phyloP scores from a whole-genome alignment of 2,329 filamentous ascomycete species.

The Hymenoscyphus repandus region DNA sequence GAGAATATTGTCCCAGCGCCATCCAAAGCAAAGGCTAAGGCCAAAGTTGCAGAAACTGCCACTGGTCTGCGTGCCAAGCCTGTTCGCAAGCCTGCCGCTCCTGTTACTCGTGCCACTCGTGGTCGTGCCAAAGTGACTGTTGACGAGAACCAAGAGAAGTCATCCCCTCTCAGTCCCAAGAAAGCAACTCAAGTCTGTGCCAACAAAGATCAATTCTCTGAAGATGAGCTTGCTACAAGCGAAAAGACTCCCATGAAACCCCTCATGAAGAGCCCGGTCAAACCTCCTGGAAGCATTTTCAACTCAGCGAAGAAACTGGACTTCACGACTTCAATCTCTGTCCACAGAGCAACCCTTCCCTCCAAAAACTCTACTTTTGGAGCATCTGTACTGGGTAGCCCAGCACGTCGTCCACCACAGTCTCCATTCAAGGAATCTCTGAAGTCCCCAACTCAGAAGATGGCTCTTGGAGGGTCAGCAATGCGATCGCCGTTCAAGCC shows the following conservation, averaged over 20 bases:
- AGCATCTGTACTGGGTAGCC: conserved; percentile 43
- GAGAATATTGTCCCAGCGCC: conserved; percentile 51
- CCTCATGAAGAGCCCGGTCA: conserved; percentile 51
- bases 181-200: conserved; percentile 54
- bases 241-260: conserved; percentile 47
- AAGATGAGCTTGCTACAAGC: conserved; percentile 53
- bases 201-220: conserved; percentile 43
- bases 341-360: conserved; percentile 30
- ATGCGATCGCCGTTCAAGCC: conserved; percentile 29
- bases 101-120: conserved; percentile 27
- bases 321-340: conserved; percentile 28
- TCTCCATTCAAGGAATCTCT: conserved; percentile 51
- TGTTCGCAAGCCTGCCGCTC: conserved; percentile 41
- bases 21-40: conserved; percentile 35
- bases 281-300: conserved; percentile 37
- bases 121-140: conserved; percentile 27
- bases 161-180: conserved; percentile 56
- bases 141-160: conserved; percentile 33
- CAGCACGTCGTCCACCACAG: conserved; percentile 48
- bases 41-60: conserved; percentile 31
- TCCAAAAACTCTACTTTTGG: conserved; percentile 27
- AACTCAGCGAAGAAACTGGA: conserved; percentile 34
- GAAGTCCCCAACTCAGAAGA: conserved; percentile 50
- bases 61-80: conserved; percentile 42
- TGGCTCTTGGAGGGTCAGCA: conserved; percentile 25